Base-by-base conservation (phyloP, 176 grass and related monocot species). In the Juncus effusus region DNA sequence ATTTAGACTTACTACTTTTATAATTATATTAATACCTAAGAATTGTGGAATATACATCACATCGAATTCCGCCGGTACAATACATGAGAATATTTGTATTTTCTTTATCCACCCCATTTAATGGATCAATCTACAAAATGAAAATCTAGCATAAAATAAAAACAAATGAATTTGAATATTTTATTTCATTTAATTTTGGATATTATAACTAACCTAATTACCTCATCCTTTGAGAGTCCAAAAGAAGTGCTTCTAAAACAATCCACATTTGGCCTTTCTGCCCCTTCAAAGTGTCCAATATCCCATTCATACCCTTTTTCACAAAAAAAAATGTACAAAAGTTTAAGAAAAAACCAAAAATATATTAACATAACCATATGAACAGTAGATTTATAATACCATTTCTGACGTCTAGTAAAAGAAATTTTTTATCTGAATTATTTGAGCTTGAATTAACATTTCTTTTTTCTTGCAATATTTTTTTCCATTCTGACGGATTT, bases 161-260 rank as follows among this genome's bases (percentile, higher is more conserved):
- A 68, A 62, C 45, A 67, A 9, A 13, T 38, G 61, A 50, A 14
- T 16, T 7, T 12, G 10, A 0, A 36, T 36, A 63, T 63, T 63
- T 40, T 63, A 63, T 36, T 63, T 61, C 3, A 16, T 8, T 36
- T 61, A 36, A 0, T 61, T 61, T 61, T 5, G 28, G 28, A 61
- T 7, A 61, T 36, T 61, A 6, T 61, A 19, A 61, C 56, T 19
- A 60, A 60, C 44, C 49, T 59, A 47, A 47, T 47, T 76, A 86
- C 80, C 89, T 86, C 93, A 63, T 80, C 62, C 51, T 79, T 77
- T 4, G 77, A 89, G 54, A 91, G 84, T 16, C 93, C 85, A 70
- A 91, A 91, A 54, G 85, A 97, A 67, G 93, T 97, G 72, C 85
- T 97, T 77, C 93, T 91, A 77, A 97, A 97, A 82, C 87, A 82